Conservation (phyloP, 768 basidiomycete genomes). For the Kwoniella europaea region DNA sequence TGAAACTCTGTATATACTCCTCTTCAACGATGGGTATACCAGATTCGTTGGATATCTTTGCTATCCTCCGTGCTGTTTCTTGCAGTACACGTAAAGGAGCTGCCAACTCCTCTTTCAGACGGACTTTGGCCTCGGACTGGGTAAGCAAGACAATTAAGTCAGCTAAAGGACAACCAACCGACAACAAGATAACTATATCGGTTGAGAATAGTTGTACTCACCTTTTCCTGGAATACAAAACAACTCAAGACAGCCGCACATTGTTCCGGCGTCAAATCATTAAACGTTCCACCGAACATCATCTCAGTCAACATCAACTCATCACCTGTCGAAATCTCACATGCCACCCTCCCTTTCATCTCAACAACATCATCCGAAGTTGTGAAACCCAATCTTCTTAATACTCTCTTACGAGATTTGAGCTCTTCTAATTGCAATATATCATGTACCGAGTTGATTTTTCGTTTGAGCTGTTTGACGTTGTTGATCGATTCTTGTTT, state of each 20-base stretch:
- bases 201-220: slow-evolving; percentile 50
- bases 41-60: slow-evolving; percentile 93
- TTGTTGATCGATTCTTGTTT: slow-evolving; percentile 66
- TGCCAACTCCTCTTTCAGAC: slow-evolving; percentile 90
- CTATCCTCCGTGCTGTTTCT: slow-evolving; percentile 91
- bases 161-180: background rate
- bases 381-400: slow-evolving; percentile 89
- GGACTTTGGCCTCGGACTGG: slow-evolving; percentile 61
- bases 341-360: slow-evolving; percentile 96
- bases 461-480: slow-evolving; percentile 74
- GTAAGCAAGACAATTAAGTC: too few species aligned
- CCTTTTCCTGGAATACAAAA: slow-evolving; percentile 98
- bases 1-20: slow-evolving; percentile 95
- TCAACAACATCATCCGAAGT: slow-evolving; percentile 89
- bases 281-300: slow-evolving; percentile 97
- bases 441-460: slow-evolving; percentile 86
- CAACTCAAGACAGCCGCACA: slow-evolving; percentile 93
- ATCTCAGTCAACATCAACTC: slow-evolving; percentile 94
- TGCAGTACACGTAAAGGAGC: slow-evolving; percentile 92
- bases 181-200: background rate
- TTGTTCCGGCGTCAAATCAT: slow-evolving; percentile 83
- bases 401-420: slow-evolving; percentile 89
- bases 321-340: slow-evolving; percentile 97
- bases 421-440: slow-evolving; percentile 95
- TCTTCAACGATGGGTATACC: slow-evolving; percentile 88